Evolutionary conservation across 305 asterid species (phyloP).

Genomic region (Solanum hybrid): DNA sequence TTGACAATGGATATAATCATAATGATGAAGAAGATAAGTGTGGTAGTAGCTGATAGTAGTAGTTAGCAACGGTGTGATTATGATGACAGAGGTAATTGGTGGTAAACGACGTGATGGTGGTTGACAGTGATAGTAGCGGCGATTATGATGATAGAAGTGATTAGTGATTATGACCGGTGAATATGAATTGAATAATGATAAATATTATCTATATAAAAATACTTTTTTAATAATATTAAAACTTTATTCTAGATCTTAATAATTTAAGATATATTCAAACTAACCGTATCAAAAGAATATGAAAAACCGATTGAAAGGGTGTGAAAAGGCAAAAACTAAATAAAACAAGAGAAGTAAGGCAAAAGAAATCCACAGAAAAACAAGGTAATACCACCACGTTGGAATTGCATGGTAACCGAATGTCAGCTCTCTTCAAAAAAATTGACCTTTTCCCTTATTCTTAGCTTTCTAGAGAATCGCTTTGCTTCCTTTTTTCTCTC

Average conservation of each 20-base stretch:
- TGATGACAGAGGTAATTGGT: too few species aligned
- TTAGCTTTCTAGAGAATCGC: background rate
- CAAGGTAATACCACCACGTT: constrained; percentile 27
- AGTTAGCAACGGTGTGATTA: too few species aligned
- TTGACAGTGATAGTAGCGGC: background rate
- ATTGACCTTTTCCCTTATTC: constrained; percentile 14
- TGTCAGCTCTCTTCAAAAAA: constrained; percentile 32
- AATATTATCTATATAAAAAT: too few species aligned
- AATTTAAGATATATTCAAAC: too few species aligned
- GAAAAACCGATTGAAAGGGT: fast-evolving
- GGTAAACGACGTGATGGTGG: background rate
- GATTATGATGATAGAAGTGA: background rate
- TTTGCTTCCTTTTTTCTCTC: background rate
- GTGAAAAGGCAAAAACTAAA: background rate
- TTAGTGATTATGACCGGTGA: background rate
- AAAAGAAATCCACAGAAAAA: constrained; percentile 11
- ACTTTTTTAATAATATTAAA: too few species aligned
- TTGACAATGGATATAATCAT: background rate
- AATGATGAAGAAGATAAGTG: too few species aligned
- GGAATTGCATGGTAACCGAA: constrained; percentile 18
- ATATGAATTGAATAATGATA: background rate
- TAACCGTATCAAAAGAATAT: too few species aligned
- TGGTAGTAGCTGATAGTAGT: too few species aligned
- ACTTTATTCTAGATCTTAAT: too few species aligned
- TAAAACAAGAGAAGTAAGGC: background rate